Evolutionary conservation across 2,329 filamentous ascomycete species (phyloP).

Genomic region (Rutstroemia sp.): DNA sequence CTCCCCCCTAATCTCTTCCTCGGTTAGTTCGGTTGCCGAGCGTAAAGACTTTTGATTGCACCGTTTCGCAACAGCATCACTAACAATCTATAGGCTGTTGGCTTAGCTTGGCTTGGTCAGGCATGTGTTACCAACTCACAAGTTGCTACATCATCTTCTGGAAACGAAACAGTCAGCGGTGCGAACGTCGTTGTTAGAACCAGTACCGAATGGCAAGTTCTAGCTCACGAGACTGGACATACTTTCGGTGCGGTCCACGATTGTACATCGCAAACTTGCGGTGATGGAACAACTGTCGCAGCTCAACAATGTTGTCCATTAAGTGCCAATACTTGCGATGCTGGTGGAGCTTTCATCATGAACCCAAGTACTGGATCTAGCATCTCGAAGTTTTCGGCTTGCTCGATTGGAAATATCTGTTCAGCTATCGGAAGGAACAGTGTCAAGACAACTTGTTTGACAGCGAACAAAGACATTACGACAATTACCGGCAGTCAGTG

Average conservation of each 20-base stretch:
- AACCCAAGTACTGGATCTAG: constrained; percentile 75
- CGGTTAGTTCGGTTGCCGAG: neutral
- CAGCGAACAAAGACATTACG: constrained; percentile 75
- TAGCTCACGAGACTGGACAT: constrained; percentile 90
- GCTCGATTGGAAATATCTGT: constrained; percentile 90
- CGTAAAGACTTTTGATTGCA: neutral
- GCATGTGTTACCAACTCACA: constrained; percentile 60
- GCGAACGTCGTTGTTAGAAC: constrained; percentile 87
- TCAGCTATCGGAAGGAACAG: constrained; percentile 71
- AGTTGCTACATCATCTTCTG: constrained; percentile 40
- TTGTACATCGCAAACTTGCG: constrained; percentile 64
- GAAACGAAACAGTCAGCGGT: constrained; percentile 68
- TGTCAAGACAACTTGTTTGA: constrained; percentile 69
- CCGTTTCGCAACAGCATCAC: neutral
- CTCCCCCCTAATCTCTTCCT: neutral
- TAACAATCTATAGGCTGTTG: constrained; percentile 52
- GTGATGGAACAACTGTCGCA: constrained; percentile 48
- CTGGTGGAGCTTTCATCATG: constrained; percentile 81
- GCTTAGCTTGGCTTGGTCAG: constrained; percentile 88
- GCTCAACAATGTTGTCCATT: constrained; percentile 75
- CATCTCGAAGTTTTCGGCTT: constrained; percentile 77
- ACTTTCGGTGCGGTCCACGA: constrained; percentile 96
- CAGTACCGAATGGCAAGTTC: constrained; percentile 84
- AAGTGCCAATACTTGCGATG: constrained; percentile 60
- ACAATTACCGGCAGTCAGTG: constrained; percentile 81